phyloP scores from a whole-genome alignment of 1,139 yeast species.

The Hansenula lynferdii region DNA sequence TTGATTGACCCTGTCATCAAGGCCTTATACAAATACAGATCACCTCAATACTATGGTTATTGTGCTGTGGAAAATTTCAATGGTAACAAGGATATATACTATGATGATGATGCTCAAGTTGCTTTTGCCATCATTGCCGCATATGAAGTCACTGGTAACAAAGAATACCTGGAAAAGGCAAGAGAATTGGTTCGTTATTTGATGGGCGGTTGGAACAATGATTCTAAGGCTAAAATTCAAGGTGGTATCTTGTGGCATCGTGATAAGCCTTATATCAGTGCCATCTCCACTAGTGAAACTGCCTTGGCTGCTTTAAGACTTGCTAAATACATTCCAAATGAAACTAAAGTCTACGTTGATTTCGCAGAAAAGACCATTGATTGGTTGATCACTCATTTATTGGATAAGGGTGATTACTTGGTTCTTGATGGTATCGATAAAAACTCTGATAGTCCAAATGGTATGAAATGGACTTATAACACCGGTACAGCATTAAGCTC shows the following conservation, averaged over 20 bases:
- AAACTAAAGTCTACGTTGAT: slow-evolving; percentile 38
- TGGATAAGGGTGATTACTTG: slow-evolving; percentile 55
- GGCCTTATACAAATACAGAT: slow-evolving; percentile 50
- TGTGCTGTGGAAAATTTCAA: slow-evolving; percentile 56
- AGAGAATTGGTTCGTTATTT: slow-evolving; percentile 56
- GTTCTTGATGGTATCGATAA: slow-evolving; percentile 60
- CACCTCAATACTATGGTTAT: slow-evolving; percentile 44
- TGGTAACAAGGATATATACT: slow-evolving; percentile 60
- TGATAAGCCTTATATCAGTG: slow-evolving; percentile 51
- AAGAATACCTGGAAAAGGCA: slow-evolving; percentile 48
- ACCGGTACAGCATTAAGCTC: slow-evolving; percentile 63
- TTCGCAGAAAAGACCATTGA: slow-evolving; percentile 52
- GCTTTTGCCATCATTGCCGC: slow-evolving; percentile 65
- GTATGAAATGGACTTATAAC: slow-evolving; percentile 65
- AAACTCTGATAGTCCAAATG: slow-evolving; percentile 40
- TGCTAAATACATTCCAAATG: slow-evolving; percentile 47
- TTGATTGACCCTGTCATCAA: slow-evolving; percentile 49
- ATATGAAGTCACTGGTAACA: slow-evolving; percentile 61
- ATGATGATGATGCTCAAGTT: slow-evolving; percentile 75
- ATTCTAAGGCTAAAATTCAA: slow-evolving; percentile 18
- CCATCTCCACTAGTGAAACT: slow-evolving; percentile 70
- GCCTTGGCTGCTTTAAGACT: slow-evolving; percentile 62
- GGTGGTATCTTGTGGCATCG: slow-evolving; percentile 73
- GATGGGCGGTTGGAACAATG: slow-evolving; percentile 62
- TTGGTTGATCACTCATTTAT: slow-evolving; percentile 48